phyloP scores from a whole-genome alignment of 768 basidiomycete species.

The Agaricus sinodeliciosus region DNA sequence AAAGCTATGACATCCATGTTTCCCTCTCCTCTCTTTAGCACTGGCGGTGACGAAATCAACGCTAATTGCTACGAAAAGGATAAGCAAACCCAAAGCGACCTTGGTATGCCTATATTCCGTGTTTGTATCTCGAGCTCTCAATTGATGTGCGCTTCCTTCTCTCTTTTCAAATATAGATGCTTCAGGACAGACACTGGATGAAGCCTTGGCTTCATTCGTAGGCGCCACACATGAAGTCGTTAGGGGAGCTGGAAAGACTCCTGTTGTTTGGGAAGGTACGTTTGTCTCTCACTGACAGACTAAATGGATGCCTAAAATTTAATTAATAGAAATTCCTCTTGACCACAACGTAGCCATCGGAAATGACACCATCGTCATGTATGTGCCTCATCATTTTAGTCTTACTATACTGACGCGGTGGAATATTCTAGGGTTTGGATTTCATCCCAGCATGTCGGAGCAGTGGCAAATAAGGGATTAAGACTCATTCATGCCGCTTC shows the following conservation, averaged over 20 bases:
- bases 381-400: slow-evolving; percentile 13
- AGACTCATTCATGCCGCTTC: slow-evolving; percentile 62
- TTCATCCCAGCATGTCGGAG: slow-evolving; percentile 50
- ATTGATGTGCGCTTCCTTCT: too few species aligned
- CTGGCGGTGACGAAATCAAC: slow-evolving; percentile 83
- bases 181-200: slow-evolving; percentile 44
- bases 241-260: slow-evolving; percentile 52
- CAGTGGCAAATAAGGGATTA: slow-evolving; percentile 56
- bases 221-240: slow-evolving; percentile 53
- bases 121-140: too few species aligned
- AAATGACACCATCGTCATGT: slow-evolving; percentile 55
- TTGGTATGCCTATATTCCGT: slow-evolving; percentile 24
- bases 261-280: slow-evolving; percentile 77
- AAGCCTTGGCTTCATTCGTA: slow-evolving; percentile 61
- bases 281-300: not conserved
- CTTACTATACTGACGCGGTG: not conserved
- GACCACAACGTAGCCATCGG: slow-evolving; percentile 40
- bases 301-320: slow-evolving; percentile 16
- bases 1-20: slow-evolving; percentile 43
- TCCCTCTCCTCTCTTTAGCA: slow-evolving; percentile 60
- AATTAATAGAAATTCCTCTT: slow-evolving; percentile 58
- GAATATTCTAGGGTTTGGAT: slow-evolving; percentile 55
- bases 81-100: slow-evolving; percentile 44
- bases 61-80: slow-evolving; percentile 60
- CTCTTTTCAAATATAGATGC: too few species aligned